A percentile compares a stretch with the other conserved stretches of the same genome.
phyloP scores from a whole-genome alignment of 2,329 filamentous ascomycete genomes.

The Aspergillus sp. region DNA sequence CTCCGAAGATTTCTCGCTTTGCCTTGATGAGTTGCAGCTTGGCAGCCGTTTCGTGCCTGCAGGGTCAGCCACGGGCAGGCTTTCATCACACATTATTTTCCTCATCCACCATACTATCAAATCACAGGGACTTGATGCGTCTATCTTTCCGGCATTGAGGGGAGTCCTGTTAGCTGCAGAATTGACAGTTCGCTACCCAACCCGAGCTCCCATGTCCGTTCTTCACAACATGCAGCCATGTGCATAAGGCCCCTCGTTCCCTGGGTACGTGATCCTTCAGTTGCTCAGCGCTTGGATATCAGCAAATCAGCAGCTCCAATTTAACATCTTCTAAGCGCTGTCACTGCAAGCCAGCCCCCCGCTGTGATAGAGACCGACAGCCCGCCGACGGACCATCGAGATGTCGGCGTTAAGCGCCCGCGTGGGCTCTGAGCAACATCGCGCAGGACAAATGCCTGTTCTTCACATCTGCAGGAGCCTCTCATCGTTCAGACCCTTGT shows the following conservation, averaged over 20 bases:
- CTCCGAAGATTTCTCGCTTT: neutral
- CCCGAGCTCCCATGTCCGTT: neutral
- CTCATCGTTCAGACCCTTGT: conserved; percentile 25
- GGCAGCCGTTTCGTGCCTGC: neutral
- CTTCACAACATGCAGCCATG: neutral
- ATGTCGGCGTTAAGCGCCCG: conserved; percentile 29
- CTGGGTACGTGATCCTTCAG: conserved; percentile 5
- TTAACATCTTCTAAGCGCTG: conserved; percentile 18
- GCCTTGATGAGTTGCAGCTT: neutral
- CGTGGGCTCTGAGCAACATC: conserved; percentile 14
- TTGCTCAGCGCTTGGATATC: conserved; percentile 8
- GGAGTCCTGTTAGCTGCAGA: neutral
- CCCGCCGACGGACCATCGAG: conserved; percentile 23
- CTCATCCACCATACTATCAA: neutral
- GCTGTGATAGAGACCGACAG: conserved; percentile 14
- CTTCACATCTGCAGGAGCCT: conserved; percentile 22
- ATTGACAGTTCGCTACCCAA: neutral
- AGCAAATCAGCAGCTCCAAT: conserved; percentile 11
- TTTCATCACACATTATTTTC: neutral
- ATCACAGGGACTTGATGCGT: neutral
- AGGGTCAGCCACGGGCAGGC: neutral
- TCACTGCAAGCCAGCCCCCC: conserved; percentile 10
- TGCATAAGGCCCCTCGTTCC: neutral
- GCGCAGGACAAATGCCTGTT: conserved; percentile 19
- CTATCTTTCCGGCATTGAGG: neutral